Percentiles rank a stretch among this genome's conserved stretches.
Evolutionary conservation across 2,329 filamentous ascomycete species (phyloP).

Genomic region (Fusarium tupiense): DNA sequence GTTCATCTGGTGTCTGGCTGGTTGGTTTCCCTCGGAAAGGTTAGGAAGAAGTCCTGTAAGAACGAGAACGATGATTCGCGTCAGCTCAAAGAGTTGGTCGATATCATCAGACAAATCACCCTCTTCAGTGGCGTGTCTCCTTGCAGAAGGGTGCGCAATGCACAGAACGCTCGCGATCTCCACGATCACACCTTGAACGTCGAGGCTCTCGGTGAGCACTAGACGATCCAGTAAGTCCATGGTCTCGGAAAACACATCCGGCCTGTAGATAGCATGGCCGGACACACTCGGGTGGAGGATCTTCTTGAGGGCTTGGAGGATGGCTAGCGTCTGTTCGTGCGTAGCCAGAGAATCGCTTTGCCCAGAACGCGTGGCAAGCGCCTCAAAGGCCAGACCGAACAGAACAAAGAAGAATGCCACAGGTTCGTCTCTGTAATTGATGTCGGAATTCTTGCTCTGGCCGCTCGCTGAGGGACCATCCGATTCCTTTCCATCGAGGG

Average conservation of each 20-base stretch:
- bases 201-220: conserved; percentile 87
- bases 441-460: conserved; percentile 74
- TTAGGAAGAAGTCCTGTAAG: conserved; percentile 89
- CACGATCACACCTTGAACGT: conserved; percentile 91
- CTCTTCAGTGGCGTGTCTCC: conserved; percentile 64
- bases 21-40: conserved; percentile 72
- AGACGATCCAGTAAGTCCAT: conserved; percentile 95
- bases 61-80: conserved; percentile 93
- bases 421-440: conserved; percentile 97
- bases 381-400: conserved; percentile 96
- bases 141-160: conserved; percentile 88
- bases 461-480: conserved; percentile 59
- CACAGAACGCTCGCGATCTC: conserved; percentile 92
- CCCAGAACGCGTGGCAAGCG: conserved; percentile 80
- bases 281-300: conserved; percentile 94
- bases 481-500: conserved; percentile 83
- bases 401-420: conserved; percentile 99
- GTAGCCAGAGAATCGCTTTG: conserved; percentile 65
- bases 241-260: conserved; percentile 94
- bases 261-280: conserved; percentile 95
- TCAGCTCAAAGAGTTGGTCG: conserved; percentile 96
- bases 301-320: conserved; percentile 91
- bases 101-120: conserved; percentile 94
- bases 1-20: conserved; percentile 79
- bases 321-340: conserved; percentile 84